Percentiles rank a stretch among this genome's conserved stretches.
phyloP scores from a whole-genome alignment of 208 protist species.

The Trypanosoma theileri region DNA sequence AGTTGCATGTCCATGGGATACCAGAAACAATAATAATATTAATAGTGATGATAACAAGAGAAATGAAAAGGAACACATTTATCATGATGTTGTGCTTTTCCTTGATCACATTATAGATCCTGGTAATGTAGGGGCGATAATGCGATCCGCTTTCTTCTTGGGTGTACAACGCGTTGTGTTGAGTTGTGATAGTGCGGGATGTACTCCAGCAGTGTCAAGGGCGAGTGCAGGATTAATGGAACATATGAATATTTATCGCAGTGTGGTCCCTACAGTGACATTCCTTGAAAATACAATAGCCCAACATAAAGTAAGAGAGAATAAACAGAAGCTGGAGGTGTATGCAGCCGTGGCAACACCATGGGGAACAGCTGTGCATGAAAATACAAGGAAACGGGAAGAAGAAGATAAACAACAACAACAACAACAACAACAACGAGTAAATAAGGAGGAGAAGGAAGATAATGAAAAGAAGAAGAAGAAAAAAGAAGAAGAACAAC shows the following conservation, averaged over 20 bases:
- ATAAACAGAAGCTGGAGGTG: slow-evolving; percentile 10
- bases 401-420: background rate
- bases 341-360: slow-evolving; percentile 21
- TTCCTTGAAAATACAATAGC: slow-evolving; percentile 40
- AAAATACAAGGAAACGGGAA: background rate
- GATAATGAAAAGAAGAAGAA: slow-evolving; percentile 3
- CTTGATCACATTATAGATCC: slow-evolving; percentile 82
- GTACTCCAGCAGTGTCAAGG: slow-evolving; percentile 67
- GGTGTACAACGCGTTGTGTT: slow-evolving; percentile 66
- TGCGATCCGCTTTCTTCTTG: slow-evolving; percentile 73
- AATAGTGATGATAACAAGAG: background rate
- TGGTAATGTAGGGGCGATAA: slow-evolving; percentile 70
- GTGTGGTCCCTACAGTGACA: slow-evolving; percentile 30
- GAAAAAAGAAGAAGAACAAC: background rate
- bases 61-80: background rate
- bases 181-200: slow-evolving; percentile 56
- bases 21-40: background rate
- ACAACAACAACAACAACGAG: background rate
- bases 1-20: slow-evolving; percentile 18
- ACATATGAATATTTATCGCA: slow-evolving; percentile 56
- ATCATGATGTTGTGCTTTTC: slow-evolving; percentile 39
- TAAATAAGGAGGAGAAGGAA: background rate
- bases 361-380: background rate
- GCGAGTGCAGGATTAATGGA: slow-evolving; percentile 77
- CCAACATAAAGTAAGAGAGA: slow-evolving; percentile 12